Conservation (phyloP, 129 eudicot genomes). For the Scalesia atractyloides region DNA sequence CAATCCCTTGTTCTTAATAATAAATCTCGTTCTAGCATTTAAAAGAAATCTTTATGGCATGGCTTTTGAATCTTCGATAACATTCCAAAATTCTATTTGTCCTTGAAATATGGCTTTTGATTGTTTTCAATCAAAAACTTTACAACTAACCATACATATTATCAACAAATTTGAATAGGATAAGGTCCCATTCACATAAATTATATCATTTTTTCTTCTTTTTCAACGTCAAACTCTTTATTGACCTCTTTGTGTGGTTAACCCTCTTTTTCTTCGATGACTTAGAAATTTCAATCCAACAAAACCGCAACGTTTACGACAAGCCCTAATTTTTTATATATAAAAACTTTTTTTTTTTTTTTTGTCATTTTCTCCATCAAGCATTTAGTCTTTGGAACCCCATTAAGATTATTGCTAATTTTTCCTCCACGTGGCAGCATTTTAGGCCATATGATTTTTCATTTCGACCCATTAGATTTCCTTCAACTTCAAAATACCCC, state of each 20-base stretch:
- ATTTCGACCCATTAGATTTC: constrained; percentile 24
- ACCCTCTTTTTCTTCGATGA: constrained; percentile 17
- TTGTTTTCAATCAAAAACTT: constrained; percentile 7
- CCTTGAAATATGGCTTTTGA: constrained; percentile 31
- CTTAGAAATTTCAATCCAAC: constrained; percentile 24
- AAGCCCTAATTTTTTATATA: constrained; percentile 10
- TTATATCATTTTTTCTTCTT: background rate
- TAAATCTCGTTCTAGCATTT: background rate
- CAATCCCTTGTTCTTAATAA: background rate
- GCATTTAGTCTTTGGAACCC: constrained; percentile 38
- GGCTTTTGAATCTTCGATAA: background rate
- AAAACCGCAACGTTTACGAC: constrained; percentile 53
- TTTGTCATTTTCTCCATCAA: constrained; percentile 22
- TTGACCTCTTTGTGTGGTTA: constrained; percentile 19
- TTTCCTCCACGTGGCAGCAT: constrained; percentile 74
- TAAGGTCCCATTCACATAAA: constrained; percentile 10
- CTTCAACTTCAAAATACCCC: constrained; percentile 22
- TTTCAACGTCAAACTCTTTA: constrained; percentile 9
- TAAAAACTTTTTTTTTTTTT: background rate
- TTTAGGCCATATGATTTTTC: constrained; percentile 24
- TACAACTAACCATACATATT: background rate
- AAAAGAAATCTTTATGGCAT: too few relatives aligned
- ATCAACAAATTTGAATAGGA: background rate
- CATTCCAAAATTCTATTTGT: constrained; percentile 23
- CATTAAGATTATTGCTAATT: constrained; percentile 21